phyloP scores from a whole-genome alignment of 1,139 yeast genomes.

The Taphrina confusa region DNA sequence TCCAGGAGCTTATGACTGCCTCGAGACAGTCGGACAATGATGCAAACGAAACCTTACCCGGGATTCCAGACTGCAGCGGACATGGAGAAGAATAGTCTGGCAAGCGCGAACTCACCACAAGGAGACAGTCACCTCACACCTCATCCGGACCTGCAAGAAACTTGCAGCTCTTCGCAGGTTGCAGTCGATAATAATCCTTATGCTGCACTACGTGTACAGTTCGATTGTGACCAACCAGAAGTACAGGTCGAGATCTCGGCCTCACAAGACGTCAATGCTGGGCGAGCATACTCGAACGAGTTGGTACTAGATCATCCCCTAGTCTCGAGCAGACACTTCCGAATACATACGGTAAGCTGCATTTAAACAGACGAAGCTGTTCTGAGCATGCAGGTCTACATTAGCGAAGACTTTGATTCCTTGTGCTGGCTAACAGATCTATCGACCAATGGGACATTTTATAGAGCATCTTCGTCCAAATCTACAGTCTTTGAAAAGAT shows the following conservation, averaged over 20 bases:
- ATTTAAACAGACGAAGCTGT: neutral
- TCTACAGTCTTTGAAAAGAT: constrained; percentile 41
- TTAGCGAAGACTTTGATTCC: constrained; percentile 13
- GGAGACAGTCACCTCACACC: too few species aligned
- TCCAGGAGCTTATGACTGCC: too few species aligned
- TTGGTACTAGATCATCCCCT: neutral
- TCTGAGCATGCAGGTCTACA: neutral
- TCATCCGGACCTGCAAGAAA: too few species aligned
- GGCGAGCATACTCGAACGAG: constrained; percentile 1
- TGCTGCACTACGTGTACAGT: too few species aligned
- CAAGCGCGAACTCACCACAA: too few species aligned
- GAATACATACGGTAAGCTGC: neutral
- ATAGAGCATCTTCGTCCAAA: neutral
- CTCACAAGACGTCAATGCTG: neutral
- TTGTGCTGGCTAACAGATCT: constrained; percentile 57
- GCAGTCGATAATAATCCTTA: too few species aligned
- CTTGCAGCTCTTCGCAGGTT: too few species aligned
- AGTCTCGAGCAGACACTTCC: constrained; percentile 1
- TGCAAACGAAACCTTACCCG: too few species aligned
- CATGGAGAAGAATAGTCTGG: too few species aligned
- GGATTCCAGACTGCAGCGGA: constrained; percentile 9
- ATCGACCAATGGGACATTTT: constrained; percentile 49
- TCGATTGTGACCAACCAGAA: too few species aligned
- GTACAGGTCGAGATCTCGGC: neutral
- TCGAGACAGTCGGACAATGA: too few species aligned